Conservation (phyloP, 352 stramenopile species). For the Stramenopiles sp. region DNA sequence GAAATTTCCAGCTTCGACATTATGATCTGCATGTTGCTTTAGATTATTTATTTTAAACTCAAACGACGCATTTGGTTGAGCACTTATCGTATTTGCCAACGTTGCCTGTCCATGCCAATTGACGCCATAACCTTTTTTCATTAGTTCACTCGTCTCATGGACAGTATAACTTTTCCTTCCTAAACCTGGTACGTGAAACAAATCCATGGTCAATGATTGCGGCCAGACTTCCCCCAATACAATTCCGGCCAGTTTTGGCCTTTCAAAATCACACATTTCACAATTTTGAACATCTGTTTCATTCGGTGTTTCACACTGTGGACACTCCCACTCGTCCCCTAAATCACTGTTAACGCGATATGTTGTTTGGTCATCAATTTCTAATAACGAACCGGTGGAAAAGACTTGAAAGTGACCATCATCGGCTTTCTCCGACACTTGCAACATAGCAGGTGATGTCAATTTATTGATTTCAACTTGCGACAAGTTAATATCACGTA, state of each 20-base stretch:
- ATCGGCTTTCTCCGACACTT: not conserved
- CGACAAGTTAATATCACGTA: not conserved
- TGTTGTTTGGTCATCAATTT: not conserved
- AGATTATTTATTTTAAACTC: not conserved
- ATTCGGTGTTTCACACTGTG: not conserved
- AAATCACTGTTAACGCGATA: not conserved
- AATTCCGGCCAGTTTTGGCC: not conserved
- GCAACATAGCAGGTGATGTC: not conserved
- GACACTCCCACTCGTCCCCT: constrained; percentile 1
- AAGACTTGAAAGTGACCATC: not conserved
- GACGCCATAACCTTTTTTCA: not conserved
- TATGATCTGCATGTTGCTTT: not conserved
- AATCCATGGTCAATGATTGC: not conserved
- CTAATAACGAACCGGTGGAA: not conserved
- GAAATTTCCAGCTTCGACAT: not conserved
- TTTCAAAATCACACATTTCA: constrained; percentile 9
- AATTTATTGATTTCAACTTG: not conserved
- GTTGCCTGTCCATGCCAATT: constrained; percentile 4
- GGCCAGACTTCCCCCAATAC: not conserved
- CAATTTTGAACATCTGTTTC: not conserved
- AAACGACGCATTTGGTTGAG: not conserved
- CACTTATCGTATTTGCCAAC: not conserved
- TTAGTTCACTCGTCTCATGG: not conserved
- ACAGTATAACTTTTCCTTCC: not conserved
- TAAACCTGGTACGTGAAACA: not conserved